Conservation (phyloP, 305 asterid genomes). For the Ajuga reptans region DNA sequence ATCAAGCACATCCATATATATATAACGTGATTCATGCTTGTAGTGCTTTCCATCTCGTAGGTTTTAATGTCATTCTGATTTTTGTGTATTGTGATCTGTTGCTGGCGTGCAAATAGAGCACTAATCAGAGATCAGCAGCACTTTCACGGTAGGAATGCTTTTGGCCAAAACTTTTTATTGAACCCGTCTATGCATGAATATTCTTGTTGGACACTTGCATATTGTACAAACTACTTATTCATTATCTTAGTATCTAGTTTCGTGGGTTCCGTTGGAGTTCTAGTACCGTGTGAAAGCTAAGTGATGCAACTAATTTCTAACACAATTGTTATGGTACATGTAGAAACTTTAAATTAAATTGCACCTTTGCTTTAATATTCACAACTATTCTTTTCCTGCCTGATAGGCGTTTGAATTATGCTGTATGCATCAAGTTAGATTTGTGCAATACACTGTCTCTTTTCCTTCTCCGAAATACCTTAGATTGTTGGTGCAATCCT, state of each 20-base stretch:
- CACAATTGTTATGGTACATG: too few relatives aligned
- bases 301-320: too few relatives aligned
- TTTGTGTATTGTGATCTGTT: not conserved
- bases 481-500: not conserved
- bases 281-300: too few relatives aligned
- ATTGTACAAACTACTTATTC: too few relatives aligned
- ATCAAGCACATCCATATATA: too few relatives aligned
- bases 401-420: not conserved
- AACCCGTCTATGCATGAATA: too few relatives aligned
- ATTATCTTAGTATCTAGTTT: too few relatives aligned
- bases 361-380: not conserved
- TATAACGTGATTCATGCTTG: too few relatives aligned
- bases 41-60: too few relatives aligned
- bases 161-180: not conserved
- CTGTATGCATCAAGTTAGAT: not conserved
- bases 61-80: too few relatives aligned
- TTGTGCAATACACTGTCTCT: not conserved
- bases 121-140: slow-evolving; percentile 17
- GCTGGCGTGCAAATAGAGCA: slow-evolving; percentile 21
- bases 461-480: not conserved
- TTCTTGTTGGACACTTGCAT: not conserved
- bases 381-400: not conserved
- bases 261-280: too few relatives aligned
- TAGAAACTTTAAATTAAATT: too few relatives aligned
- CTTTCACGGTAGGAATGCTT: slow-evolving; percentile 37